Conservation (phyloP, 2,329 filamentous ascomycete genomes). For the Arthrobotrys iridis region DNA sequence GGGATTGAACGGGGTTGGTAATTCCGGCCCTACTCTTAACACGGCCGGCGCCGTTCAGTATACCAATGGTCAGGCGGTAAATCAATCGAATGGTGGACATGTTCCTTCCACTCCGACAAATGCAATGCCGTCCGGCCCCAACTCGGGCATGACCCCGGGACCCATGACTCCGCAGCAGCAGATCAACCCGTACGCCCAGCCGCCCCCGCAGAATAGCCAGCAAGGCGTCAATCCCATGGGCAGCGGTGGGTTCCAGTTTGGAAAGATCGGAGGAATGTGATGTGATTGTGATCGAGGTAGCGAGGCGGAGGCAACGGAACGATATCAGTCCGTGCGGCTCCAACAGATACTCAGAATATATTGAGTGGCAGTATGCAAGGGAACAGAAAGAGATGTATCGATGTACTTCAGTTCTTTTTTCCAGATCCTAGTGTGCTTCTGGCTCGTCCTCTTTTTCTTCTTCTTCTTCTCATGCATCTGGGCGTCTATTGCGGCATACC, state of each 20-base stretch:
- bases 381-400: background rate
- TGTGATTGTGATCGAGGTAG: background rate
- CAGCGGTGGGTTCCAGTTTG: conserved; percentile 52
- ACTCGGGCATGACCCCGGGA: conserved; percentile 49
- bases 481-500: conserved; percentile 5
- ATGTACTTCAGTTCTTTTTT: conserved; percentile 26
- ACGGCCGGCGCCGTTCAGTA: conserved; percentile 37
- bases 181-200: conserved; percentile 51
- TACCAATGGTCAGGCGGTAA: conserved; percentile 38
- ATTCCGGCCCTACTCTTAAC: conserved; percentile 44
- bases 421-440: conserved; percentile 36
- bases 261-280: conserved; percentile 54
- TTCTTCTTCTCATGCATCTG: conserved; percentile 10
- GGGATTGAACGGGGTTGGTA: conserved; percentile 58
- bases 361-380: background rate
- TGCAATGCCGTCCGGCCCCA: conserved; percentile 21
- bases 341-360: conserved; percentile 13
- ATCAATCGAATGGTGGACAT: conserved; percentile 39
- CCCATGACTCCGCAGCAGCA: conserved; percentile 54
- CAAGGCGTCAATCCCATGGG: conserved; percentile 52
- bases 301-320: too few relatives aligned
- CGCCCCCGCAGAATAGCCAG: conserved; percentile 44
- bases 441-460: background rate
- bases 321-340: background rate
- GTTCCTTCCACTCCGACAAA: conserved; percentile 52